Evolutionary conservation across 345 rosid species (phyloP).

Genomic region (Pistacia atlantica): DNA sequence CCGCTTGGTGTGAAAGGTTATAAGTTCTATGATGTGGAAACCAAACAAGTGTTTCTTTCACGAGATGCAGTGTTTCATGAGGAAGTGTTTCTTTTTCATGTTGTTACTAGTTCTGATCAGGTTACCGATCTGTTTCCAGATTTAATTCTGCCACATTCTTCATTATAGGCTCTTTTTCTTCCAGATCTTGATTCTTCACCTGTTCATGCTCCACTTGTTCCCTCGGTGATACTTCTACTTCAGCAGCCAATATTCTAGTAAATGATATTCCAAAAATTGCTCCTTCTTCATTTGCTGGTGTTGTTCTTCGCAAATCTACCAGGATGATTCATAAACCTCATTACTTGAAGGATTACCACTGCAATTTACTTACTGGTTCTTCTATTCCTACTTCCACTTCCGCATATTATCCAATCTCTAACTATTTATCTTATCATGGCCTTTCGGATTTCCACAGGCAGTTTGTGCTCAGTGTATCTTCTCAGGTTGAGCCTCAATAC

Average conservation of each 20-base stretch:
- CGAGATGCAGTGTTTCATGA: neutral
- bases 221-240: no score
- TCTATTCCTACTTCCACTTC: neutral
- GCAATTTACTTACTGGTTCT: neutral
- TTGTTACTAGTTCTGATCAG: fast-evolving
- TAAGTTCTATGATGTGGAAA: neutral
- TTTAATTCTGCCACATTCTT: neutral
- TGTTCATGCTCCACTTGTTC: neutral
- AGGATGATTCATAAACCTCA: neutral
- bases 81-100: neutral
- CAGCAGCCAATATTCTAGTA: neutral
- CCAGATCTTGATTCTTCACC: neutral
- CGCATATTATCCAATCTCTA: neutral
- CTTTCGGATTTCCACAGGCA: neutral
- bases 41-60: neutral
- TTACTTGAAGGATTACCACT: neutral
- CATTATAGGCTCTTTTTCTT: neutral
- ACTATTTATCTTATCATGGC: neutral
- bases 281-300: neutral
- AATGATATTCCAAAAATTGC: no score
- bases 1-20: neutral
- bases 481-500: neutral
- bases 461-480: neutral
- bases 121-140: neutral
- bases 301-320: neutral